Percentiles rank a stretch among this genome's conserved stretches.
Conservation (phyloP, 345 rosid genomes). For the Pistacia atlantica region DNA sequence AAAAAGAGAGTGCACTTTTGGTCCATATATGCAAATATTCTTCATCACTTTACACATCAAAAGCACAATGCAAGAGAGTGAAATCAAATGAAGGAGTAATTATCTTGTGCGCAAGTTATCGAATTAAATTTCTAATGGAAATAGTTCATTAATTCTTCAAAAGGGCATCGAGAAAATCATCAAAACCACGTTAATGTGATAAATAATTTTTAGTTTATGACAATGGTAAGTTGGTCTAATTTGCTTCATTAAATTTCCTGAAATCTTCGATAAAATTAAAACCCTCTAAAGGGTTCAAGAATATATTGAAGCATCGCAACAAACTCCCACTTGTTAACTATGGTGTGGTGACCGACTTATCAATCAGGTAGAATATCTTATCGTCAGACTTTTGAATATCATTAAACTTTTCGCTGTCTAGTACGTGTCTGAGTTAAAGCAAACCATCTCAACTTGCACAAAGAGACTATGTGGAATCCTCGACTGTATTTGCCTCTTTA, state of each 20-base stretch:
- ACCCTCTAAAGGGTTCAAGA: neutral
- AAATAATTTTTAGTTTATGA: too few species aligned
- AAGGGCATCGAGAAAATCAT: too few species aligned
- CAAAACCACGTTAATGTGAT: too few species aligned
- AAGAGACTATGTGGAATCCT: conserved; percentile 13
- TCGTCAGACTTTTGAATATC: conserved; percentile 21
- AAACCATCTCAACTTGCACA: conserved; percentile 32
- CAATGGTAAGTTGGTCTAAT: too few species aligned
- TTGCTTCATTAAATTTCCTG: neutral
- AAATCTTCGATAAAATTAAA: neutral
- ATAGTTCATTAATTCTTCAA: neutral
- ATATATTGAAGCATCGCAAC: conserved; percentile 4
- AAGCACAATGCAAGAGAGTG: neutral
- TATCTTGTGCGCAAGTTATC: neutral
- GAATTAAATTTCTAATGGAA: neutral
- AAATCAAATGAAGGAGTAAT: neutral
- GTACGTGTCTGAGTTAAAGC: conserved; percentile 37
- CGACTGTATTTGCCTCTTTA: conserved; percentile 16
- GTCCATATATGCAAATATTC: conserved; percentile 8
- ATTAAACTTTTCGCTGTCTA: conserved; percentile 17
- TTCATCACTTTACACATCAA: neutral
- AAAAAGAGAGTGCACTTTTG: conserved; percentile 10
- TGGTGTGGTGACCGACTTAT: conserved; percentile 15
- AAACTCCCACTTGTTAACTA: conserved; percentile 18
- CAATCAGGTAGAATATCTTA: conserved; percentile 36